Evolutionary conservation across 495 filamentous ascomycete species (phyloP), one percentile per base, ranked within the genome.

Genomic region (Hapsidospora chrysogenum): DNA sequence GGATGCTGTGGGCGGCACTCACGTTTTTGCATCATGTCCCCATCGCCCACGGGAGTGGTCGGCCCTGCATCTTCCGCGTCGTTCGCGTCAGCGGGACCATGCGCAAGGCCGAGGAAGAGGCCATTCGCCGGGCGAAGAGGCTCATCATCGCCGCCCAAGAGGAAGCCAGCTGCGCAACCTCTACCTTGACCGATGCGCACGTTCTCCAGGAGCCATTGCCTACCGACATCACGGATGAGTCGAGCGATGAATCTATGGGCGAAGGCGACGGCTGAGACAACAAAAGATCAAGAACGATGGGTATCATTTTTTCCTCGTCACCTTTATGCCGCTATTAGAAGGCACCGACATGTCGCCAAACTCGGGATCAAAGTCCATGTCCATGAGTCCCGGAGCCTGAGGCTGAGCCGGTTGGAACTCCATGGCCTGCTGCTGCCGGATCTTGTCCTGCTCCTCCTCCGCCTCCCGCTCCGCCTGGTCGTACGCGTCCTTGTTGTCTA

Each of bases 1-100:
- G 80, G 10, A 65, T 95, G 29, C 76, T 89, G 7, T 96, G 89
- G 89, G 74, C 85, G 0, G 81, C 84, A 4, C 58, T 97, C 33
- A 76, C 85, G 2, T 84, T 83, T 41, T 78, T 87, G 65, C 75
- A 69, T n/a, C 57, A 58, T 11, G 56, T 93, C 2, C 80, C 82
- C 39, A 26, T 63, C 39, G 54, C 59, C 43, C 55, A 65, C 45
- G 57, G 65, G 29, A 57, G 54, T 35, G 57, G 65, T 29, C 57
- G 54, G 36, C 63, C 70, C 0, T 86, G 83, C 43, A 74, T 92
- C 5, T 78, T 86, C 33, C 74, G 79, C 32, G 86, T 96, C n/a
- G 68, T 94, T 11, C 66, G 80, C 37, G 83, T 94, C n/a, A 84
- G 78, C 39, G 89, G 89, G 15, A 97, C 92, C 8, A 92, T 97